Evolutionary conservation across 2,329 filamentous ascomycete genomes (phyloP).

Genomic region (Venturia aucupariae): DNA sequence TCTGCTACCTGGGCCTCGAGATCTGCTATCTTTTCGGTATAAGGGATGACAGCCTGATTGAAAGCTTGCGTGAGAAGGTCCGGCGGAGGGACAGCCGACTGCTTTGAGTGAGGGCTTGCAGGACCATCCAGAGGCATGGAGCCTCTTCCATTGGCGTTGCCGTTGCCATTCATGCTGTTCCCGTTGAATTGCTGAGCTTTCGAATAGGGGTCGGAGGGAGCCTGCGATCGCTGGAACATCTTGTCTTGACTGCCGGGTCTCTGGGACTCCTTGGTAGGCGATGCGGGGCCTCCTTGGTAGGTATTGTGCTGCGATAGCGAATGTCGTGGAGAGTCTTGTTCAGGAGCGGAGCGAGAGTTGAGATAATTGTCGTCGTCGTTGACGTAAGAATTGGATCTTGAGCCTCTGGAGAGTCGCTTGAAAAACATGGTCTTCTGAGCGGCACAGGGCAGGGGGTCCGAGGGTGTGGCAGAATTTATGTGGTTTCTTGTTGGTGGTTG

Average conservation of each 20-base stretch:
- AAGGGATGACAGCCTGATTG: slow-evolving; percentile 43
- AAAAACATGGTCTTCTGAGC: slow-evolving; percentile 15
- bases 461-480: background rate
- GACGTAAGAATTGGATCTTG: slow-evolving; percentile 16
- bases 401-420: slow-evolving; percentile 16
- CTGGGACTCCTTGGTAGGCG: slow-evolving; percentile 13
- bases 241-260: slow-evolving; percentile 6
- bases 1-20: slow-evolving; percentile 43
- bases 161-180: background rate
- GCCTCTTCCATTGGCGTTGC: slow-evolving; percentile 13
- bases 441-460: background rate
- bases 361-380: slow-evolving; percentile 15
- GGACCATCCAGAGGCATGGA: slow-evolving; percentile 14
- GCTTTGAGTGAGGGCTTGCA: background rate
- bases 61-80: slow-evolving; percentile 44
- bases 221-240: slow-evolving; percentile 14
- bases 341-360: slow-evolving; percentile 2
- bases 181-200: background rate
- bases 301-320: slow-evolving; percentile 15
- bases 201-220: slow-evolving; percentile 12
- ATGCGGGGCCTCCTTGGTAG: background rate
- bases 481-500: background rate
- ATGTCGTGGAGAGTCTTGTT: slow-evolving; percentile 13
- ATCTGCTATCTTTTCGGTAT: slow-evolving; percentile 44
- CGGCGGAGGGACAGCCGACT: slow-evolving; percentile 33